phyloP scores from a whole-genome alignment of 805 yeast species.

The Candida morakotiae region DNA sequence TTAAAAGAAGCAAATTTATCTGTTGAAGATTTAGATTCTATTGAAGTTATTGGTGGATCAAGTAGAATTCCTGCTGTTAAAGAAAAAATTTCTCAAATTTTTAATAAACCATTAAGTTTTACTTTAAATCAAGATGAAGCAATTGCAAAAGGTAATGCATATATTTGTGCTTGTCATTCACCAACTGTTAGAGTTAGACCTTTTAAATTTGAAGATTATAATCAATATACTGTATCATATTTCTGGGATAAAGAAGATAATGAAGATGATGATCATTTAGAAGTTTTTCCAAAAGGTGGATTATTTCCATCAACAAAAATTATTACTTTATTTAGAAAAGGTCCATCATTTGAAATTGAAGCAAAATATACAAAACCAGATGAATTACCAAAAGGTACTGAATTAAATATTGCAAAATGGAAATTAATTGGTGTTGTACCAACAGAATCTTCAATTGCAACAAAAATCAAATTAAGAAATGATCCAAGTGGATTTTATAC shows the following conservation, averaged over 20 bases:
- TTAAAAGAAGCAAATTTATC: conserved; percentile 73
- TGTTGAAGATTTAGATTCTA: conserved; percentile 74
- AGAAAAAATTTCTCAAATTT: conserved; percentile 71
- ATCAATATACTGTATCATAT: conserved; percentile 89
- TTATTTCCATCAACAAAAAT: conserved; percentile 92
- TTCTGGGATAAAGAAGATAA: conserved; percentile 92
- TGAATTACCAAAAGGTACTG: conserved; percentile 68
- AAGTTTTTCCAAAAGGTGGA: conserved; percentile 95
- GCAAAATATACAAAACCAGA: conserved; percentile 80
- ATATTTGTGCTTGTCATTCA: conserved; percentile 97
- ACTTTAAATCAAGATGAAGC: conserved; percentile 99
- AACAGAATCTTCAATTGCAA: conserved; percentile 67
- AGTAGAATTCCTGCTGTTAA: conserved; percentile 95
- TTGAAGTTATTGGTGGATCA: conserved; percentile 97
- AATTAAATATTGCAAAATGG: conserved; percentile 76
- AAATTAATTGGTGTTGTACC: conserved; percentile 79
- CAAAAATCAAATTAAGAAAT: conserved; percentile 91
- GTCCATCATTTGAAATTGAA: conserved; percentile 72
- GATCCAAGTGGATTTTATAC: conserved; percentile 95
- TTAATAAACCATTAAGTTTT: conserved; percentile 83
- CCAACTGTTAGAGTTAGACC: conserved; percentile 99
- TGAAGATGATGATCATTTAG: conserved; percentile 88
- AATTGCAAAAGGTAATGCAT: conserved; percentile 98
- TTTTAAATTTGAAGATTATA: conserved; percentile 94
- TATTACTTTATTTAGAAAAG: conserved; percentile 87